A percentile compares a stretch with the other conserved stretches of the same genome.
Conservation (phyloP, 1,284 basidiomycete species). For the Jaminaea rosea region DNA sequence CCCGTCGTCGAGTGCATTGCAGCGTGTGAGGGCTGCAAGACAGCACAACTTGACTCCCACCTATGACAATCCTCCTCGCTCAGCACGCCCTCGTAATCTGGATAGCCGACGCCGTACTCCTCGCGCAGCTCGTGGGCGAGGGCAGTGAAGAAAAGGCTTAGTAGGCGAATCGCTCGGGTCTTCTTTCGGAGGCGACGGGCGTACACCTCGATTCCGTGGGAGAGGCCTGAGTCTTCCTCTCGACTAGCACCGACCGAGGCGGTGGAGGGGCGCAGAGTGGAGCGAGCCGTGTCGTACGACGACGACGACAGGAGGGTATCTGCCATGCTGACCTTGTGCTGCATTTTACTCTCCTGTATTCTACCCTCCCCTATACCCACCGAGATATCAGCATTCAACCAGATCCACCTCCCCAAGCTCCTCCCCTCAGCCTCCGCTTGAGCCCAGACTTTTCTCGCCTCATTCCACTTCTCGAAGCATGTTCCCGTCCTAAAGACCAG, state of each 20-base stretch:
- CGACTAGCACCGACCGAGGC: slow-evolving; percentile 5
- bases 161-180: slow-evolving; percentile 61
- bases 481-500: slow-evolving; percentile 46
- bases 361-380: too few species aligned
- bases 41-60: too few species aligned
- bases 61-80: too few species aligned
- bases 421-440: slow-evolving; percentile 52
- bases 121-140: slow-evolving; percentile 69
- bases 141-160: slow-evolving; percentile 61
- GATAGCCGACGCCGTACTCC: slow-evolving; percentile 8
- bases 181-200: slow-evolving; percentile 58
- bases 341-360: too few species aligned
- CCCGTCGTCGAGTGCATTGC: too few species aligned
- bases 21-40: too few species aligned
- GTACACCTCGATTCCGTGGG: slow-evolving; percentile 3
- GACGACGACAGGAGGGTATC: too few species aligned
- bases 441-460: slow-evolving; percentile 72
- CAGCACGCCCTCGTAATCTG: slow-evolving; percentile 11
- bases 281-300: neutral
- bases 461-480: slow-evolving; percentile 60
- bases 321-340: too few species aligned
- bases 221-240: neutral
- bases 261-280: neutral
- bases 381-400: slow-evolving; percentile 59
- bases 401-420: slow-evolving; percentile 61